These are phyloP conservation scores for Camelina hispida DNA, from an alignment of 345 rosid species.

Conservation along the genomic window DNA sequence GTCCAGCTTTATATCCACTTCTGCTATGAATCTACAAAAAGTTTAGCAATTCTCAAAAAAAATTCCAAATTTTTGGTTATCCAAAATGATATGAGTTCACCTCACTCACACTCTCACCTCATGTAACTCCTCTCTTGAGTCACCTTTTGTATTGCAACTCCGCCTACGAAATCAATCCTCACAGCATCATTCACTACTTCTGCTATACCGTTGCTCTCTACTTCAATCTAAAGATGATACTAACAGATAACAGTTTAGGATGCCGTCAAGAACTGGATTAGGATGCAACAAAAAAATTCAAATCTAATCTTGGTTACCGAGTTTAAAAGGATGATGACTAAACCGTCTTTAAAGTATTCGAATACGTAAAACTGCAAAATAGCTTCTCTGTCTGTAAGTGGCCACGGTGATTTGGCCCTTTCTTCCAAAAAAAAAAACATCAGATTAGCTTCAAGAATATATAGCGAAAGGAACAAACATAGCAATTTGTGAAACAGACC, in stretches of 20 bases:
- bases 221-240: slow-evolving; percentile 60
- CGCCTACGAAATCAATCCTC: slow-evolving; percentile 81
- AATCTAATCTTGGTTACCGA: slow-evolving; percentile 54
- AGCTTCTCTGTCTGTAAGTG: slow-evolving; percentile 82
- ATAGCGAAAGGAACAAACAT: neutral
- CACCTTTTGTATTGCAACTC: slow-evolving; percentile 76
- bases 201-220: slow-evolving; percentile 59
- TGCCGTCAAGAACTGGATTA: slow-evolving; percentile 14
- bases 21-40: slow-evolving; percentile 66
- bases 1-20: slow-evolving; percentile 84
- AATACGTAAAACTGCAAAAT: slow-evolving; percentile 69
- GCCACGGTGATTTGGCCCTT: slow-evolving; percentile 98
- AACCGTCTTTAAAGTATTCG: slow-evolving; percentile 74
- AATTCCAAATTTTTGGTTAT: too few species aligned
- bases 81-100: too few species aligned
- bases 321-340: slow-evolving; percentile 63
- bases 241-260: slow-evolving; percentile 1
- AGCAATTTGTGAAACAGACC: slow-evolving; percentile 52
- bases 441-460: slow-evolving; percentile 41
- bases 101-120: slow-evolving; percentile 70
- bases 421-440: slow-evolving; percentile 60
- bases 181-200: slow-evolving; percentile 72
- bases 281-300: neutral
- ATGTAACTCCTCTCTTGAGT: slow-evolving; percentile 77
- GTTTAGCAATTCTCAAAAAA: too few species aligned